Evolutionary conservation across 1,284 basidiomycete species (phyloP).

Genomic region (Fomitopsis betulina): DNA sequence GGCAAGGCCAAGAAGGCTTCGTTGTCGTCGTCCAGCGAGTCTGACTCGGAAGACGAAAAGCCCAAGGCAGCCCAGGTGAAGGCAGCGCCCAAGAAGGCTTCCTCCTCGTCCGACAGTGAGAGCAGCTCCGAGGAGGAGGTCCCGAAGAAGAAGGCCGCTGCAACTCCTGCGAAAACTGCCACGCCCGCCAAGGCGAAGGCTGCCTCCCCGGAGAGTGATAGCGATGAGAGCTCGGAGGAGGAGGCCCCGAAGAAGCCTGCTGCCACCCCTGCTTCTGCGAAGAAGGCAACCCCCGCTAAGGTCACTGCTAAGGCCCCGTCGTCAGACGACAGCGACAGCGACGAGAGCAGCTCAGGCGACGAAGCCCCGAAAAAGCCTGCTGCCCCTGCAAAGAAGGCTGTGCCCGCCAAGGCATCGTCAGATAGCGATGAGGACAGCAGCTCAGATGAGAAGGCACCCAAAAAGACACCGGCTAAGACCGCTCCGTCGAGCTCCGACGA

Average conservation of each 20-base stretch:
- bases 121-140: constrained; percentile 25
- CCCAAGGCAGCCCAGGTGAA: constrained; percentile 34
- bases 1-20: constrained; percentile 5
- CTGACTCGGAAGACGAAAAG: constrained; percentile 24
- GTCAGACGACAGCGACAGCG: constrained; percentile 7
- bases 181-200: constrained; percentile 8
- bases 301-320: constrained; percentile 5
- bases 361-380: constrained; percentile 28
- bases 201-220: constrained; percentile 9
- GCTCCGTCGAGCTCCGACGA: constrained; percentile 29
- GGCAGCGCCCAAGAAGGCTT: constrained; percentile 23
- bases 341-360: constrained; percentile 18
- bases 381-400: constrained; percentile 21
- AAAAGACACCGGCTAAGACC: constrained; percentile 24
- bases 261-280: constrained; percentile 19
- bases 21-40: constrained; percentile 8
- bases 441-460: constrained; percentile 29
- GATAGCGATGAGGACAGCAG: constrained; percentile 24
- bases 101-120: constrained; percentile 16
- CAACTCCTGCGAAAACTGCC: constrained; percentile 28
- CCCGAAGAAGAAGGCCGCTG: constrained; percentile 25
- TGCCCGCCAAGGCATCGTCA: constrained; percentile 16
- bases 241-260: constrained; percentile 12
- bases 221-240: constrained; percentile 12
- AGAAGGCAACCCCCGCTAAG: constrained; percentile 18